Base-by-base conservation (phyloP, 1,139 yeast species). In the Hanseniaspora gamundiae region DNA sequence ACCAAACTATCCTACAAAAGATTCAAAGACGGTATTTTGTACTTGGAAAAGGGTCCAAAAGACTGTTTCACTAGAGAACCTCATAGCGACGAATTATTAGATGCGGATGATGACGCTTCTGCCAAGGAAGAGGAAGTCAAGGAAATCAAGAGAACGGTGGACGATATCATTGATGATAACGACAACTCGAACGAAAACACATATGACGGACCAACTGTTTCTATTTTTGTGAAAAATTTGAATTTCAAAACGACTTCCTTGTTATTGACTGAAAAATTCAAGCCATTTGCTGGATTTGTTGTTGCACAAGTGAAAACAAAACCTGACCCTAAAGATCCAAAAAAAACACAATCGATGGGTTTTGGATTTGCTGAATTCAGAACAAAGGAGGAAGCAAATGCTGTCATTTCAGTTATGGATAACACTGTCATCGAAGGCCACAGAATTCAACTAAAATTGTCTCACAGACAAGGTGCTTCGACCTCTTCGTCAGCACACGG, bases 321-420 rank as follows among this genome's bases (percentile, higher is more conserved):
- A 59, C 88, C 96, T 2, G 94, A 91, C 63, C 77, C 94, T 40
- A 85, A 80, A 64, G 75, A 76, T 47, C 58, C 73, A 1, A 81
- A 80, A 8, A 71, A 74, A 47, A 66, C 71, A 16, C 71, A 79
- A 49, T 85, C 95, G 55, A 91, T 91, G 98, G 99, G 99, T 29
- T 91, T 87, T 58, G 99, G 99, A 1, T 91, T 91, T 64, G 95
- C 77, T 26, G 98, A 91, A 63, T 93, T 87, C 62, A 76, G 69
- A 53, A 74, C 88, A 4, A 76, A 76, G 51, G 85, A 78, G 42
- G 79, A 82, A 55, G 98, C 98, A 0, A 70, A 74, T 40, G 70
- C 74, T 16, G 97, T 95, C 4, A 76, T 86, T 44, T 61, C 71
- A 24, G 72, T 81, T 0, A 67, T 87, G 69, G 86, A 91, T 60